Percentiles rank a stretch among this genome's conserved stretches.
Conservation (phyloP, 345 rosid genomes). For the Alliaria petiolata region DNA sequence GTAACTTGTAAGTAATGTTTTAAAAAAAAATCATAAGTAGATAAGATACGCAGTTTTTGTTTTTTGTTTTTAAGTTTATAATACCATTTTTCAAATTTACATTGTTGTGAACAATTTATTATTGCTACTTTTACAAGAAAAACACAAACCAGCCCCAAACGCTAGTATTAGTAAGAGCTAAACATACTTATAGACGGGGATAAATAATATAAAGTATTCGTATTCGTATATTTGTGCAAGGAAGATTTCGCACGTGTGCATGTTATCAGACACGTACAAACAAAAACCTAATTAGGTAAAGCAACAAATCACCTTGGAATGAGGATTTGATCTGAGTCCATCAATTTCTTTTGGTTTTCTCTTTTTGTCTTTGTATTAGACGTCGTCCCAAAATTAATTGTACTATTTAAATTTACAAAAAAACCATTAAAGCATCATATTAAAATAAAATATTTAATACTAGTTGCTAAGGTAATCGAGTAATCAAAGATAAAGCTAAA, state of each 20-base stretch:
- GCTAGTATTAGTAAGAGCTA: too few relatives aligned
- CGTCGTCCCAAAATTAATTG: not conserved
- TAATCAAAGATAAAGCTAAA: conserved; percentile 4
- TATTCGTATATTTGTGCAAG: too few relatives aligned
- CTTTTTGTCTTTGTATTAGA: not conserved
- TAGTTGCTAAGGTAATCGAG: not conserved
- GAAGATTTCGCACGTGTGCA: conserved; percentile 27
- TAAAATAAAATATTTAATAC: not conserved
- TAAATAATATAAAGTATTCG: too few relatives aligned
- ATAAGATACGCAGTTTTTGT: too few relatives aligned
- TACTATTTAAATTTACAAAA: not conserved
- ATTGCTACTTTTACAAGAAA: too few relatives aligned
- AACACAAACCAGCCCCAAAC: too few relatives aligned
- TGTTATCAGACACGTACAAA: conserved; percentile 22
- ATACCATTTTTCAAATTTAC: too few relatives aligned
- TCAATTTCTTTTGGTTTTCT: conserved; percentile 20
- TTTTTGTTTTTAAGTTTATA: too few relatives aligned
- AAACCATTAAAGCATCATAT: not conserved
- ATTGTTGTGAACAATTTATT: too few relatives aligned
- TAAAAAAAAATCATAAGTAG: too few relatives aligned
- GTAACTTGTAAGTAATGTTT: too few relatives aligned
- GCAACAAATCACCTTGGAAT: conserved; percentile 21
- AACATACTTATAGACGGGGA: too few relatives aligned
- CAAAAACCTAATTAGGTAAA: conserved; percentile 19
- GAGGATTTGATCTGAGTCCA: conserved; percentile 28